phyloP scores from a whole-genome alignment of 441 rosid species.

The Populus hybrid region DNA sequence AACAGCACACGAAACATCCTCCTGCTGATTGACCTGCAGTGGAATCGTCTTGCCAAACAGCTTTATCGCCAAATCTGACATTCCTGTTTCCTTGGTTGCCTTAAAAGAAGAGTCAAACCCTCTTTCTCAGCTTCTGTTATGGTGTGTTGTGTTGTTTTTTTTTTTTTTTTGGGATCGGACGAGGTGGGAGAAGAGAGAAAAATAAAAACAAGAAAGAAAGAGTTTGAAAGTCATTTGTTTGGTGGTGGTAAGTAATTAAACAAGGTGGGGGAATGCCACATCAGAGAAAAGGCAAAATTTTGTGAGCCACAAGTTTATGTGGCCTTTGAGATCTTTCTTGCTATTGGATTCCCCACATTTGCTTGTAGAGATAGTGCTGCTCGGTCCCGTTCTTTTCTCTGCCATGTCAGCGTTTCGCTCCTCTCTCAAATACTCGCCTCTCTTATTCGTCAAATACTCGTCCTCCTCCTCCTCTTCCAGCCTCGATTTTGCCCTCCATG shows the following conservation, averaged over 20 bases:
- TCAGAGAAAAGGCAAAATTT: slow-evolving; percentile 28
- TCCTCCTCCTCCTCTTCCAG: no score
- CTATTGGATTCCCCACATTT: slow-evolving; percentile 52
- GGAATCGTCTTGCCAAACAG: slow-evolving; percentile 67
- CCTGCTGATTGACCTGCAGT: slow-evolving; percentile 16
- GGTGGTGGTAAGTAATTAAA: slow-evolving; percentile 3
- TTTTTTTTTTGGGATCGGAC: not conserved
- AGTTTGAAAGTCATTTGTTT: slow-evolving; percentile 9
- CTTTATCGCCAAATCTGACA: slow-evolving; percentile 55
- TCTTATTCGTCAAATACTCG: no score
- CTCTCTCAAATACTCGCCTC: no score
- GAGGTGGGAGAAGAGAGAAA: not conserved
- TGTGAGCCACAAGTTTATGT: slow-evolving; percentile 67
- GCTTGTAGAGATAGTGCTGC: slow-evolving; percentile 37
- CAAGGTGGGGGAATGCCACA: slow-evolving; percentile 38
- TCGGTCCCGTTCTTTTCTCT: slow-evolving; percentile 22
- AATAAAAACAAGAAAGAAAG: not conserved
- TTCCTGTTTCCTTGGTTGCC: slow-evolving; percentile 1
- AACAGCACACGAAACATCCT: slow-evolving; percentile 19
- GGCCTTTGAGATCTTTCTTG: slow-evolving; percentile 51
- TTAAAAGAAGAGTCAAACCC: not conserved
- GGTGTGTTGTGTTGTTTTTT: no score
- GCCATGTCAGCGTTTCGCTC: not conserved
- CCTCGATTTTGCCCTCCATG: no score
- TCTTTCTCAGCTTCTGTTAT: not conserved